A percentile compares a stretch with the other conserved stretches of the same genome.
Conservation (phyloP, 2,329 filamentous ascomycete genomes). For the Calonectria pteridis region DNA sequence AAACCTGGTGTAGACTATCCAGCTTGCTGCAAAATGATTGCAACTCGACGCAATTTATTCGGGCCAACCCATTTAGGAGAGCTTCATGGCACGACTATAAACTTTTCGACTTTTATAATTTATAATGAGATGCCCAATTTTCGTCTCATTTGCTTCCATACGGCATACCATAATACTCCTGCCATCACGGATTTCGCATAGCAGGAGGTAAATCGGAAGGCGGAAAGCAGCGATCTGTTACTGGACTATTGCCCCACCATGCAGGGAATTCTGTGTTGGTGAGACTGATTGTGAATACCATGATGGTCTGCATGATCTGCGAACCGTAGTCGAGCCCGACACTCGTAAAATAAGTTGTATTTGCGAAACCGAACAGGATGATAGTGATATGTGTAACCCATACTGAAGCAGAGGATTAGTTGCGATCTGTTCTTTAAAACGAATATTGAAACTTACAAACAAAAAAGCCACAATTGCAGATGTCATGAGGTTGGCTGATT, state of each 20-base stretch:
- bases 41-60: too few relatives aligned
- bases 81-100: too few relatives aligned
- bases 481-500: not conserved
- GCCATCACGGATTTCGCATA: not conserved
- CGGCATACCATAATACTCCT: too few relatives aligned
- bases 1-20: too few relatives aligned
- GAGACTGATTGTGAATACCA: conserved; percentile 6
- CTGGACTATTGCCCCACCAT: not conserved
- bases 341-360: not conserved
- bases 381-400: not conserved
- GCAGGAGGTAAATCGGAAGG: not conserved
- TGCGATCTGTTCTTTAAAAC: not conserved
- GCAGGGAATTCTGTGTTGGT: not conserved
- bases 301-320: not conserved
- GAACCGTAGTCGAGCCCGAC: not conserved
- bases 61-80: too few relatives aligned
- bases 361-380: conserved; percentile 6
- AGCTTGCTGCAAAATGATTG: too few relatives aligned
- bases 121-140: too few relatives aligned
- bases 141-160: too few relatives aligned
- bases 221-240: conserved; percentile 2
- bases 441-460: not conserved
- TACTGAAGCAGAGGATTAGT: not conserved
- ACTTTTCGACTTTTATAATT: too few relatives aligned
- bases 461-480: not conserved